Evolutionary conservation across 176 grass and related monocot genomes (phyloP), one percentile per base, ranked within the genome.

Genomic region (Aegilops sharonensis): DNA sequence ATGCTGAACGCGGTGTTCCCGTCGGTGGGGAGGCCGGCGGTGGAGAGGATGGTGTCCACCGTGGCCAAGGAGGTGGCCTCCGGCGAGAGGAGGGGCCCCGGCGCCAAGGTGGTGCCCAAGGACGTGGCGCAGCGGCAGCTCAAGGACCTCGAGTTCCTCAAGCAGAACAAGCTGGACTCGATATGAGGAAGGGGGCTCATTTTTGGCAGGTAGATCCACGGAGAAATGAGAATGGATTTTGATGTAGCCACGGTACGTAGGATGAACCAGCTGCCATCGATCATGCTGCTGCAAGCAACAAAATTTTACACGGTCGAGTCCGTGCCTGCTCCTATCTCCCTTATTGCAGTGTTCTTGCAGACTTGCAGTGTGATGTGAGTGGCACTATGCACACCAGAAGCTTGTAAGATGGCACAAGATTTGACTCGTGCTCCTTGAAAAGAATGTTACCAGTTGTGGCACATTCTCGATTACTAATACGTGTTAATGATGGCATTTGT

Each of bases 81-180:
- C 29, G 94, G 94, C 14, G 91, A 91, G 72, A 88, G 79, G 72
- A 95, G 75, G 77, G 84, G 83, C 65, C 86, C 93, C 60, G 93
- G 62, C 64, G 69, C 11, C 23, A 94, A 86, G 85, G 87, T 81
- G 69, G 85, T 95, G 27, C 92, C 94, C 17, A 91, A 95, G 81
- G 92, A 94, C 42, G 83, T 81, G 7, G 72, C 89, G 79, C 84
- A 91, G 86, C 85, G 88, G 84, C 97, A 98, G 73, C 89, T 91
- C 82, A 94, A 98, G 81, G 94, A 98, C 76, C 85, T 98, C 1
- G 88, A 98, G 71, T 94, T 98, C 75, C 89, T 95, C 20, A 78
- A 90, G 11, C 87, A 98, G 70, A 95, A 95, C 9, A 89, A 85
- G 79, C 43, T 94, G 56, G 72, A 91, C 13, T 91, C 81, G 0